phyloP scores from a whole-genome alignment of 2,329 filamentous ascomycete genomes.

The Penicillium janthinellum region DNA sequence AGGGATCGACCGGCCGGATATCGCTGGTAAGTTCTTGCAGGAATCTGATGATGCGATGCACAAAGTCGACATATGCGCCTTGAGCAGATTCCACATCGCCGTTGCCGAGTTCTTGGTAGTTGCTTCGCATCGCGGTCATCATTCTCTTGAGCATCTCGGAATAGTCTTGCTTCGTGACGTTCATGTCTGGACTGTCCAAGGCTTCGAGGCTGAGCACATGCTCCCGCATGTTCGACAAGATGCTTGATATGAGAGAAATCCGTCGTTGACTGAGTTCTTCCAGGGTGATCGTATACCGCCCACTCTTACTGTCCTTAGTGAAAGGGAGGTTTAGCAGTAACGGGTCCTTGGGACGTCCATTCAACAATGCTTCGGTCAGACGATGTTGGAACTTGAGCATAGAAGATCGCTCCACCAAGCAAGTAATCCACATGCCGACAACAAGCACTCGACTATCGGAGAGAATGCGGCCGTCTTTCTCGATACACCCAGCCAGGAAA shows the following conservation, averaged over 20 bases:
- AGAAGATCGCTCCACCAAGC: constrained; percentile 61
- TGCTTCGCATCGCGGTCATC: constrained; percentile 63
- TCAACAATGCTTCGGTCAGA: constrained; percentile 58
- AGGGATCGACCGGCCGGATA: constrained; percentile 58
- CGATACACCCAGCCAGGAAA: constrained; percentile 50
- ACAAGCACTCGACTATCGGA: constrained; percentile 52
- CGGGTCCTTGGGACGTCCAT: constrained; percentile 47
- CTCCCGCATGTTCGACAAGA: constrained; percentile 63
- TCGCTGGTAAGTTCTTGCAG: constrained; percentile 62
- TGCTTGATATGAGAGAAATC: constrained; percentile 56
- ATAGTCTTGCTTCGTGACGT: constrained; percentile 48
- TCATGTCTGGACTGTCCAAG: constrained; percentile 36
- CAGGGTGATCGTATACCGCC: constrained; percentile 51
- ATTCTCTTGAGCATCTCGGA: constrained; percentile 55
- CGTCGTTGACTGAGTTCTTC: constrained; percentile 58
- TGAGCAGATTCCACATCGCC: constrained; percentile 35
- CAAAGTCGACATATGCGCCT: constrained; percentile 62
- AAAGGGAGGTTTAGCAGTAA: constrained; percentile 63
- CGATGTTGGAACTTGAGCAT: constrained; percentile 63
- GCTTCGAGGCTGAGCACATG: constrained; percentile 45
- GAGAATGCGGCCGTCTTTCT: constrained; percentile 45
- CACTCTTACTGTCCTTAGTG: constrained; percentile 39
- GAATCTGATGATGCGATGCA: constrained; percentile 61
- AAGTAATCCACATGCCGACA: constrained; percentile 56
- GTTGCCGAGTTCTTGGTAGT: constrained; percentile 58